Evolutionary conservation across 176 grass and related monocot species (phyloP).

Genomic region (Bolboschoenus planiculmis): DNA sequence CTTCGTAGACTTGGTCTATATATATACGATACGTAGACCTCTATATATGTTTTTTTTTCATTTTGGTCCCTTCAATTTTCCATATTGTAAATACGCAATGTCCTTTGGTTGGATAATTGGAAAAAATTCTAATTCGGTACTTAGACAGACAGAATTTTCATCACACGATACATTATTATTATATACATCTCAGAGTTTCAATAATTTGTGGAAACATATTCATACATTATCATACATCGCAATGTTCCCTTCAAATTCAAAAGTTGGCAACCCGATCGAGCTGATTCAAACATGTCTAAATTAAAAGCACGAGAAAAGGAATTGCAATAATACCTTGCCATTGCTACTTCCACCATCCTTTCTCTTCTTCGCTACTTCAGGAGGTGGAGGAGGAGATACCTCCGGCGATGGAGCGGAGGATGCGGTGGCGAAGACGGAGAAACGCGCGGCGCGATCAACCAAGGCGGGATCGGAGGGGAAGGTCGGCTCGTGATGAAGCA

Average conservation of each 20-base stretch:
- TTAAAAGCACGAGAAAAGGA: not conserved
- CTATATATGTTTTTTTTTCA: not conserved
- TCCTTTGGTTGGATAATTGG: not conserved
- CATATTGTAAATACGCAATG: not conserved
- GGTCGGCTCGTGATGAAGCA: slow-evolving; percentile 34
- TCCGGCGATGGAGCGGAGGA: slow-evolving; percentile 22
- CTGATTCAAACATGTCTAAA: not conserved
- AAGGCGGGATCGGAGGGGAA: slow-evolving; percentile 55
- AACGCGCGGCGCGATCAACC: slow-evolving; percentile 48
- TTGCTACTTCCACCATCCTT: slow-evolving; percentile 31
- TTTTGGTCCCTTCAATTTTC: not conserved
- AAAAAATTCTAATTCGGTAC: not conserved
- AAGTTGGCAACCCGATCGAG: not conserved
- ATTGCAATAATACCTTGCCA: not conserved
- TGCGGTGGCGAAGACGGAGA: slow-evolving; percentile 42
- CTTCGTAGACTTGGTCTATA: not conserved
- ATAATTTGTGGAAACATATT: not conserved
- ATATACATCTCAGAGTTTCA: not conserved
- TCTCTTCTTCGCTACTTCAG: slow-evolving; percentile 42
- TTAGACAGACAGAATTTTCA: not conserved
- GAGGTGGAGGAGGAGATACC: not conserved
- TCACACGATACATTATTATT: not conserved
- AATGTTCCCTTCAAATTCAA: not conserved
- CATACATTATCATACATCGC: not conserved
- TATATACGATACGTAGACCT: not conserved